Base-by-base conservation (phyloP, 2,329 filamentous ascomycete species). In the Clonostachys rosea region DNA sequence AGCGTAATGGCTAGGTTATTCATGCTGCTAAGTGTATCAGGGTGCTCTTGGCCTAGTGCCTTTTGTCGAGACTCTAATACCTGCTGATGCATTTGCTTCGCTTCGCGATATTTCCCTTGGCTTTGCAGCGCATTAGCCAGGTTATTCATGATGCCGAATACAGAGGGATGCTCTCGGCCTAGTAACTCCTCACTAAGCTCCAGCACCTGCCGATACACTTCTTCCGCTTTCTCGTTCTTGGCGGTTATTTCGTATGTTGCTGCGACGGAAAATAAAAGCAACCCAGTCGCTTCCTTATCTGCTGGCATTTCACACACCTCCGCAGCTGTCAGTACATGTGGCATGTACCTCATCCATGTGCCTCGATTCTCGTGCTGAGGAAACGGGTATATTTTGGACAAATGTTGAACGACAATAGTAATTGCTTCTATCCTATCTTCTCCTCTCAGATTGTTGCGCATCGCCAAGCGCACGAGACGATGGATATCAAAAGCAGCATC, bases 391-490 rank as follows among this genome's bases (percentile, higher is more conserved):
- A 30, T 30, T 20, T 30, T 10, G 36, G 45, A 35, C 44, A 42
- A 24, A 24, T 46, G 40, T 30, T 18, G 16, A 4, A 7, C 20
- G 3, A 17, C 4, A 3, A 5, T 42, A 17, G 20, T 30, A n/a
- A 10, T 3, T 18, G 30, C 7, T 40, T 37, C 14, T n/a, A 10
- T 16, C 33, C 48, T 34, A 36, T 46, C 48, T 44, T 56, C 47
- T n/a, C 51, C 24, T 0, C 47, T 42, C 1, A 67, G 42, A 59
- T 56, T 64, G 36, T 58, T 65, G 13, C 49, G 52, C 49, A 57
- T 61, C 5, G 57, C 55, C 12, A 66, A 34, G 34, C 52, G 56
- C 18, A 67, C 59, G 5, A 67, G 52, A 10, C 62, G 56, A 35
- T 67, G 60, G 10, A 67, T 63, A 42, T 63, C 60, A 33, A 56